These are phyloP conservation scores for Dothistroma pini DNA, from an alignment of 2,329 filamentous ascomycete species.

Conservation along the genomic window DNA sequence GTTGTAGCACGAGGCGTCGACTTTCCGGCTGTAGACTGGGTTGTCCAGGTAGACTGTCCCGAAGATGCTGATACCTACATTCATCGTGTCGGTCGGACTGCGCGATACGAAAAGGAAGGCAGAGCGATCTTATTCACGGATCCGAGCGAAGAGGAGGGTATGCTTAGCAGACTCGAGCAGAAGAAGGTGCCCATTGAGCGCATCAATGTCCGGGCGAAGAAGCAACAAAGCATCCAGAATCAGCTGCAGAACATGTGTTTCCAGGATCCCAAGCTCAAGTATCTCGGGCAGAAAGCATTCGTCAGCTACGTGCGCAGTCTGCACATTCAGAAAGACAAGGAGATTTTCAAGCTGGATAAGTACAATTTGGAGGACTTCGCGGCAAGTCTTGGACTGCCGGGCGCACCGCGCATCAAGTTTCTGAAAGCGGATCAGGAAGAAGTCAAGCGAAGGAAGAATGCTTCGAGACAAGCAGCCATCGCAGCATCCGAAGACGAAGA, in stretches of 20 bases:
- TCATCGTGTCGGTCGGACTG: constrained; percentile 89
- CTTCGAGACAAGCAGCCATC: constrained; percentile 58
- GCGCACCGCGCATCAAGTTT: constrained; percentile 89
- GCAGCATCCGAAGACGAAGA: constrained; percentile 60
- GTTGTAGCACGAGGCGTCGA: constrained; percentile 92
- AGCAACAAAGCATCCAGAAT: constrained; percentile 79
- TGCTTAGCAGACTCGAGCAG: constrained; percentile 76
- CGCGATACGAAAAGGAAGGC: constrained; percentile 85
- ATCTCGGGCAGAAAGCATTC: constrained; percentile 93
- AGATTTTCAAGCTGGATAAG: constrained; percentile 79
- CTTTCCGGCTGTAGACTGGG: constrained; percentile 96
- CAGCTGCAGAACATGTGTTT: constrained; percentile 95
- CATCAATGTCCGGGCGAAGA: constrained; percentile 84
- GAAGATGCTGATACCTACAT: constrained; percentile 98
- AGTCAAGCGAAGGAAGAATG: constrained; percentile 82
- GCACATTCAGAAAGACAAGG: constrained; percentile 85
- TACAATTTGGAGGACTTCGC: constrained; percentile 85
- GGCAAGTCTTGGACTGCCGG: constrained; percentile 79
- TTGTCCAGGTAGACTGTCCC: constrained; percentile 96
- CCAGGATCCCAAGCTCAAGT: constrained; percentile 89
- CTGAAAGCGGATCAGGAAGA: constrained; percentile 86
- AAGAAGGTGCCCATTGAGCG: constrained; percentile 86
- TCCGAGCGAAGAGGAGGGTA: constrained; percentile 87
- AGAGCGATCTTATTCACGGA: constrained; percentile 88
- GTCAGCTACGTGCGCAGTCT: constrained; percentile 83